Conservation (phyloP, 2,329 filamentous ascomycete species). For the Penicillium sp. region DNA sequence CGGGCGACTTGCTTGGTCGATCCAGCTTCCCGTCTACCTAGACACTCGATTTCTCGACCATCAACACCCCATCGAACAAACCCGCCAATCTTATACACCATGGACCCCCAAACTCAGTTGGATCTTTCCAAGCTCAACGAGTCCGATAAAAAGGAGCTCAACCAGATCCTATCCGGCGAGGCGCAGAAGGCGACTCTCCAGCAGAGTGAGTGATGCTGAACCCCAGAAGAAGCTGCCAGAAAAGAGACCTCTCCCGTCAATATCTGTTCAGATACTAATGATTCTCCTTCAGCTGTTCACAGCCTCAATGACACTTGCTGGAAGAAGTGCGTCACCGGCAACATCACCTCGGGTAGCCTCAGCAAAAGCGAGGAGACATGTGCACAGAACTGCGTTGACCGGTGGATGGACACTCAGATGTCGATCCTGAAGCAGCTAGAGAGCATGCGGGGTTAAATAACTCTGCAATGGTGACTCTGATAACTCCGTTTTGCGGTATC, state of each 20-base stretch:
- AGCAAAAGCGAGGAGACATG: constrained; percentile 75
- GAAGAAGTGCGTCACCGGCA: constrained; percentile 80
- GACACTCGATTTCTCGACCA: constrained; percentile 20
- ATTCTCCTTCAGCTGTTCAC: constrained; percentile 52
- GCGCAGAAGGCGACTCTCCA: constrained; percentile 65
- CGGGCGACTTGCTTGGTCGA: too few species aligned
- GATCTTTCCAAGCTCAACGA: constrained; percentile 72
- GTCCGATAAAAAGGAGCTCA: constrained; percentile 79
- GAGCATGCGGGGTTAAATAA: constrained; percentile 44
- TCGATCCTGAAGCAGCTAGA: constrained; percentile 81
- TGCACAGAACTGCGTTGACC: constrained; percentile 85
- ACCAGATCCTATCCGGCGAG: constrained; percentile 78
- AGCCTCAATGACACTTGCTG: constrained; percentile 74
- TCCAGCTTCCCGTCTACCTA: too few species aligned
- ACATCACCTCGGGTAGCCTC: constrained; percentile 65
- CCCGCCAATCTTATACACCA: constrained; percentile 12
- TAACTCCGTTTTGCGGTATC: too few species aligned
- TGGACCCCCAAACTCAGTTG: constrained; percentile 40
- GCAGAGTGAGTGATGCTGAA: constrained; percentile 39
- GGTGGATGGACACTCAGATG: constrained; percentile 84
- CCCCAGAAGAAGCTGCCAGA: neutral
- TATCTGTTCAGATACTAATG: neutral
- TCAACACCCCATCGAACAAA: constrained; percentile 1
- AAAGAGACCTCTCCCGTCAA: too few species aligned
- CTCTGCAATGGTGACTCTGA: too few species aligned